These are phyloP conservation scores for Sarcocystis neurona DNA, from an alignment of 169 alveolate species.

Conservation along the genomic window DNA sequence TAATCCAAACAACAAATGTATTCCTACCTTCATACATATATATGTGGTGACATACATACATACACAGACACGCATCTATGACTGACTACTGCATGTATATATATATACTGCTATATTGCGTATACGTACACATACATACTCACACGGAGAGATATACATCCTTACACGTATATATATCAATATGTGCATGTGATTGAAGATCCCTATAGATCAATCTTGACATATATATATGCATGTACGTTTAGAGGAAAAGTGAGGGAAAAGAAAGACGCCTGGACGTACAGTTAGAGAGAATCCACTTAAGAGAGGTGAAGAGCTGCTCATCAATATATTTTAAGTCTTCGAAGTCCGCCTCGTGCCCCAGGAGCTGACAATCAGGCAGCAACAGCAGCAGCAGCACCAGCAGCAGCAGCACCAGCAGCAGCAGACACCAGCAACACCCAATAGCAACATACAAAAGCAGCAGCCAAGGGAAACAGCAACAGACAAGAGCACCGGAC, in stretches of 20 bases:
- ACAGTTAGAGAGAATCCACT: conserved; percentile 58
- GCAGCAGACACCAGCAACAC: not conserved
- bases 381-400: not conserved
- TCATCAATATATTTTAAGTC: conserved; percentile 69
- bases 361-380: conserved; percentile 44
- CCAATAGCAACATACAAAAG: not conserved
- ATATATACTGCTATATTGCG: not conserved
- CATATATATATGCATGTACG: too few species aligned
- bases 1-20: too few species aligned
- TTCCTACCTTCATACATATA: too few species aligned
- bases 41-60: too few species aligned
- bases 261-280: too few species aligned
- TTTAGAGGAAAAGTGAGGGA: too few species aligned
- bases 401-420: not conserved
- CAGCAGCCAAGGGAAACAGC: not conserved
- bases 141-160: not conserved
- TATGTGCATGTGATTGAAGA: not conserved
- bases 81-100: not conserved
- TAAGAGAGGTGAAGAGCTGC: conserved; percentile 65
- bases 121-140: not conserved
- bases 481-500: not conserved
- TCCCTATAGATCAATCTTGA: too few species aligned
- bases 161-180: not conserved
- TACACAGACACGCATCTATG: not conserved
- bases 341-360: conserved; percentile 60